Base-by-base conservation (phyloP, 2,329 filamentous ascomycete genomes). In the Myriosclerotinia scirpicola region DNA sequence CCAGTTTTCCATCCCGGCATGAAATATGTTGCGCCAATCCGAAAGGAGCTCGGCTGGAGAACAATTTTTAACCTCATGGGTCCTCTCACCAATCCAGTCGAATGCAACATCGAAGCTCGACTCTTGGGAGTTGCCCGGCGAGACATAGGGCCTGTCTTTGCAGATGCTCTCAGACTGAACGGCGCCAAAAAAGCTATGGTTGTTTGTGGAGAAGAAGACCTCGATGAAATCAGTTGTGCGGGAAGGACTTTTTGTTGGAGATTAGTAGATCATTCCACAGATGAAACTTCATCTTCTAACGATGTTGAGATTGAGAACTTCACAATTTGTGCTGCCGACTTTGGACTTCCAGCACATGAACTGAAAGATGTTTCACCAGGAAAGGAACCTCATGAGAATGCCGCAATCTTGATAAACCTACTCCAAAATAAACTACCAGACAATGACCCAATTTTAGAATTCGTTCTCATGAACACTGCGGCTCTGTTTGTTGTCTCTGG, bases 1-100 rank as follows among this genome's bases (percentile, higher is more conserved):
- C 94, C 95, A 50, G 91, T 95, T 72, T 99, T 97, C 83, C 95
- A 99, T 80, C 92, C 93, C 0, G 94, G 93, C 58, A 97, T 98
- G 90, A 89, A 87, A 77, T 89, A 93, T 77, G 93, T 95, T 50
- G 92, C 93, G 5, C 87, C 90, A 2, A 89, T 97, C 70, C 90
- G 95, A 69, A 91, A 87, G 75, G 90, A 96, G 77, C 86, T 99
- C 30, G 94, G 94, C 67, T 94, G 95, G 84, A 88, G 95, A 73
- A 99, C 95, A 2, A 94, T 99, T 72, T 99, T 99, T 87, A 99
- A 99, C 79, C 86, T 99, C 20, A 85, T 99, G 60, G 95, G 95
- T 0, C 95, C 95, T 0, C 83, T 99, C 38, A 90, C 93, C 55
- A 98, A 98, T 78, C 95, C 95, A 0, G 85, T 96, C 22, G 91